Evolutionary conservation across 352 stramenopile species (phyloP).

Genomic region (Phytophthora capsici): DNA sequence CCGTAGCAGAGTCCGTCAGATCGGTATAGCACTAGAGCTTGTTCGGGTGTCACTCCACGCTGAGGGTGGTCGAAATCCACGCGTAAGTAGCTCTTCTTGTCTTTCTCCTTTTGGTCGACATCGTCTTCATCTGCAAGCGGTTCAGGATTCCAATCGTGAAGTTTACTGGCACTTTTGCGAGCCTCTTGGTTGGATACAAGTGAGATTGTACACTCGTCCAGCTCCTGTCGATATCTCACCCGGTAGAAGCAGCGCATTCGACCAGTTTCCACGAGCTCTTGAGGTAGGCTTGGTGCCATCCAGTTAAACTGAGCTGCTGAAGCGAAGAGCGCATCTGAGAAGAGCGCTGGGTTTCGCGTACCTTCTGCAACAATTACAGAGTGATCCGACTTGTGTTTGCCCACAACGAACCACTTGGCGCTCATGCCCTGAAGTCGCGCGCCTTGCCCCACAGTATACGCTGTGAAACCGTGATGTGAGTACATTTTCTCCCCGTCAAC

Average conservation of each 20-base stretch:
- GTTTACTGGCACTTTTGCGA: slow-evolving; percentile 37
- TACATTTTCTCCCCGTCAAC: slow-evolving; percentile 71
- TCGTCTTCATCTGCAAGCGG: slow-evolving; percentile 13
- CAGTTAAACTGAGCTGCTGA: slow-evolving; percentile 88
- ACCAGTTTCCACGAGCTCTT: slow-evolving; percentile 46
- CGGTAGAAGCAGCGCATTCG: slow-evolving; percentile 76
- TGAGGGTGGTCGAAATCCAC: slow-evolving; percentile 87
- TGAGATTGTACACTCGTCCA: slow-evolving; percentile 71
- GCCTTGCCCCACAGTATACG: slow-evolving; percentile 95
- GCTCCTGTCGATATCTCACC: slow-evolving; percentile 81
- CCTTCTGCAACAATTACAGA: slow-evolving; percentile 89
- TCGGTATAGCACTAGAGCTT: slow-evolving; percentile 89
- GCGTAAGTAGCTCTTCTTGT: slow-evolving; percentile 45
- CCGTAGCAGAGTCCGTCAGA: slow-evolving; percentile 82
- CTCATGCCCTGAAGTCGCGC: slow-evolving; percentile 89
- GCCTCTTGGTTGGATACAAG: slow-evolving; percentile 53
- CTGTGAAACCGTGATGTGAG: slow-evolving; percentile 75
- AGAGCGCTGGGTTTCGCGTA: slow-evolving; percentile 92
- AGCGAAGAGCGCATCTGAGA: slow-evolving; percentile 87
- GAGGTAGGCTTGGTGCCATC: slow-evolving; percentile 70
- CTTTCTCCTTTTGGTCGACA: background rate
- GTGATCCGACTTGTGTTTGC: slow-evolving; percentile 73
- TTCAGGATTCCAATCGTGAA: slow-evolving; percentile 59
- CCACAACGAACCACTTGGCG: slow-evolving; percentile 92
- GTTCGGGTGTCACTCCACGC: slow-evolving; percentile 82